Conservation (phyloP, 331 rosid genomes). For the Cydonia oblonga region DNA sequence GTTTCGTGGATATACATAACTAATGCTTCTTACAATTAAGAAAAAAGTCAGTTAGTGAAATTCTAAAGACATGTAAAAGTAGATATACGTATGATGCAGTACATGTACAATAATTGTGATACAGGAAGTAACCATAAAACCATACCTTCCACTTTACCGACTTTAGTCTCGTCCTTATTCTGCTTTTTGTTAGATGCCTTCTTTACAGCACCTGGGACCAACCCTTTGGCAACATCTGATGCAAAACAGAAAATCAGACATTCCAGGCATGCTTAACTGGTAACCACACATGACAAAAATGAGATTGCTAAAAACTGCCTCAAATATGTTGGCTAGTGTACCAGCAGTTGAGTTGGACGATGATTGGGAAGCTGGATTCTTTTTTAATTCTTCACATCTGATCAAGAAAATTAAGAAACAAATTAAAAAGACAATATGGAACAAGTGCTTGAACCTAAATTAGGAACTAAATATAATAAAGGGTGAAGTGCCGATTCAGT, state of each 20-base stretch:
- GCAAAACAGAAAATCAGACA: neutral
- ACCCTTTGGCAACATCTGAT: constrained; percentile 13
- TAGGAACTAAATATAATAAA: neutral
- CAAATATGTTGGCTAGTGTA: constrained; percentile 18
- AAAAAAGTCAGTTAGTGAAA: neutral
- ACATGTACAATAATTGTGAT: neutral
- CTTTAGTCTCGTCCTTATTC: constrained; percentile 36
- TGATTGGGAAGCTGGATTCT: constrained; percentile 27
- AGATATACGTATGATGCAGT: neutral
- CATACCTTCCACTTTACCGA: constrained; percentile 54
- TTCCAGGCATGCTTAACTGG: neutral
- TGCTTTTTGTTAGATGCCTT: constrained; percentile 37
- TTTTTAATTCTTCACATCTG: constrained; percentile 57
- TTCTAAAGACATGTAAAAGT: neutral
- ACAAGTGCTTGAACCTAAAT: neutral
- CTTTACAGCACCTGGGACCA: constrained; percentile 38
- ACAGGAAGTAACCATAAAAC: constrained; percentile 9
- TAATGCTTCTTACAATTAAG: no score
- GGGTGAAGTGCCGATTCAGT: no score
- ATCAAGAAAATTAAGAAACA: neutral
- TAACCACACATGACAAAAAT: neutral
- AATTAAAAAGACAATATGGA: constrained; percentile 15
- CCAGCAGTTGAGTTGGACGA: constrained; percentile 45
- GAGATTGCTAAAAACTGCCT: neutral
- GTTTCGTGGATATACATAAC: neutral